Percentiles rank a stretch among this genome's conserved stretches.
phyloP scores from a whole-genome alignment of 345 rosid species.

The Hypericum perforatum region DNA sequence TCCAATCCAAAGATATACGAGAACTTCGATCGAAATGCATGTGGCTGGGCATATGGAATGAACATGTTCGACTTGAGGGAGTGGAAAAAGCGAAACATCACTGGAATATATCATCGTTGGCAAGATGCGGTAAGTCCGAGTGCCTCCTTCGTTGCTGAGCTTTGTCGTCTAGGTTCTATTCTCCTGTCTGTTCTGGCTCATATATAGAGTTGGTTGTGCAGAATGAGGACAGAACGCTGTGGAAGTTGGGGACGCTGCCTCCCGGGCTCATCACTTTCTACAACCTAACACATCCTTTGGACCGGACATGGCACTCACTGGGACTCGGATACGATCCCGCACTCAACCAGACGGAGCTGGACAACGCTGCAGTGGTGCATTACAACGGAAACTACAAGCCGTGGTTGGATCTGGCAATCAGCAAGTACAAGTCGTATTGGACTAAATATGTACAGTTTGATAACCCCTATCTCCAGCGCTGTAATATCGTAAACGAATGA shows the following conservation, averaged over 20 bases:
- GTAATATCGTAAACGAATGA: slow-evolving; percentile 42
- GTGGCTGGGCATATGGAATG: slow-evolving; percentile 99
- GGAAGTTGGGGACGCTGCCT: slow-evolving; percentile 96
- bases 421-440: slow-evolving; percentile 87
- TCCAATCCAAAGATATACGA: slow-evolving; percentile 68
- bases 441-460: slow-evolving; percentile 61
- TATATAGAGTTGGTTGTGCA: slow-evolving; percentile 26
- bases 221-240: slow-evolving; percentile 94
- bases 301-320: slow-evolving; percentile 78
- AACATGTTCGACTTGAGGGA: slow-evolving; percentile 92
- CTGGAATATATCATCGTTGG: slow-evolving; percentile 90
- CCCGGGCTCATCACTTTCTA: slow-evolving; percentile 95
- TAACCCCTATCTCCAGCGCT: slow-evolving; percentile 60
- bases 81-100: slow-evolving; percentile 79
- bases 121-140: slow-evolving; percentile 69
- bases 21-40: slow-evolving; percentile 67
- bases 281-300: slow-evolving; percentile 72
- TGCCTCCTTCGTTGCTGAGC: slow-evolving; percentile 1
- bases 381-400: slow-evolving; percentile 98
- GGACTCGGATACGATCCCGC: slow-evolving; percentile 99
- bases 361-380: slow-evolving; percentile 80
- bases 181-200: slow-evolving; percentile 3
- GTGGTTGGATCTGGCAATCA: slow-evolving; percentile 81
- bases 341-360: slow-evolving; percentile 81
- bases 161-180: not conserved